Evolutionary conservation across 768 basidiomycete genomes (phyloP), one percentile per base, ranked within the genome.

Genomic region (Artomyces pyxidatus): DNA sequence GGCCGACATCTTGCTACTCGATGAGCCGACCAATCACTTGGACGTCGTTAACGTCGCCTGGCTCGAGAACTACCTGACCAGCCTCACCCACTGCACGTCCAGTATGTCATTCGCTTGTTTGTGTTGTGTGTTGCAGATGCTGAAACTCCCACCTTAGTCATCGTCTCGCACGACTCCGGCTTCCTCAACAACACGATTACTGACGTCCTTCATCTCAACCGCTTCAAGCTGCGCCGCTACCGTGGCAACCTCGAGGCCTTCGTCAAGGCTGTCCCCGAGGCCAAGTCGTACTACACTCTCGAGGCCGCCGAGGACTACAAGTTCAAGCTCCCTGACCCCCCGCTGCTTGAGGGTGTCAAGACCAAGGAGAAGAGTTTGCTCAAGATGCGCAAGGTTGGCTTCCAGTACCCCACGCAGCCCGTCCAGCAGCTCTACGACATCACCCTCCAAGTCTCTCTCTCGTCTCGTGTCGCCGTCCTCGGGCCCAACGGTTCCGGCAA

Each of bases 401-500:
- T 91, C 88, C 92, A 96, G 71, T 97, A 97, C 72, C 89, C 90
- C 42, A 78, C 81, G 25, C 80, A 87, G 60, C 62, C 82, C 45
- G 79, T 88, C 50, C 94, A 95, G 68, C 93, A 95, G 66, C 77
- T 96, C 59, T 85, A 81, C 77, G 86, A 97, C 71, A 91, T 97
- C 70, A 83, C 87, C 45, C 88, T 97, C 54, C 94, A 96, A 82
- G 87, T 97, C 54, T 97, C 94, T 4, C 81, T 97, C 54, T 96
- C 93, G 16, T 98, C 96, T 51, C 94, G 96, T 77, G 95, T 98
- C 61, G 96, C 96, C 57, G 71, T 99, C 65, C 88, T 99, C 58
- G 96, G 96, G 55, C 96, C 96, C 60, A 95, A 99, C 76, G 96
- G 96, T 70, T 97, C 96, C 63, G 93, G 94, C 59, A 97, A 98